Percentiles rank a stretch among this genome's conserved stretches.
phyloP scores from a whole-genome alignment of 169 alveolate genomes.

The Perkinsus chesapeaki region DNA sequence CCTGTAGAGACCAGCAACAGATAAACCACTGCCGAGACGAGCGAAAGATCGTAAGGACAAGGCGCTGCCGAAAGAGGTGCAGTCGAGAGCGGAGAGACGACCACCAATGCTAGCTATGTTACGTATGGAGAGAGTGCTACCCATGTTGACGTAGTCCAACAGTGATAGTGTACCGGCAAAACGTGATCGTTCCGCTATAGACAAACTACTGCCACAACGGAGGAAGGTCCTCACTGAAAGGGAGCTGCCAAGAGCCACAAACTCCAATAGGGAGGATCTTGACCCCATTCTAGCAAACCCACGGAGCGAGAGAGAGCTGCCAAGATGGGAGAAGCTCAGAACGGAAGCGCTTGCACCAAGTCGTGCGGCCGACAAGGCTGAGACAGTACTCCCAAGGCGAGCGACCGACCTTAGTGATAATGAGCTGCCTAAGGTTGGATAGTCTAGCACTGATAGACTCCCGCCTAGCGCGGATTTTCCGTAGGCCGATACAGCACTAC shows the following conservation, averaged over 20 bases:
- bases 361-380: background rate
- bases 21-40: background rate
- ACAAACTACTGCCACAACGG: background rate
- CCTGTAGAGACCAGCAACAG: background rate
- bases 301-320: slow-evolving; percentile 8
- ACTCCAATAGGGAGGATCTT: background rate
- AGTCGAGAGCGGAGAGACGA: background rate
- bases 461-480: background rate
- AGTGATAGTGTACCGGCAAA: background rate
- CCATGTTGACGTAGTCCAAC: background rate
- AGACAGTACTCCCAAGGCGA: background rate
- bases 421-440: background rate
- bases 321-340: background rate
- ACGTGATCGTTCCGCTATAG: background rate
- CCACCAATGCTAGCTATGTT: background rate
- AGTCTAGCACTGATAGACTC: background rate
- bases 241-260: background rate
- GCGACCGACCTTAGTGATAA: background rate
- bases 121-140: background rate
- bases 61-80: background rate
- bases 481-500: background rate
- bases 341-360: background rate
- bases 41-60: background rate
- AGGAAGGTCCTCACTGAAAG: background rate
- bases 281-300: background rate